Evolutionary conservation across 2,329 filamentous ascomycete species (phyloP), one percentile per base, ranked within the genome.

Genomic region (Fusarium graminum): DNA sequence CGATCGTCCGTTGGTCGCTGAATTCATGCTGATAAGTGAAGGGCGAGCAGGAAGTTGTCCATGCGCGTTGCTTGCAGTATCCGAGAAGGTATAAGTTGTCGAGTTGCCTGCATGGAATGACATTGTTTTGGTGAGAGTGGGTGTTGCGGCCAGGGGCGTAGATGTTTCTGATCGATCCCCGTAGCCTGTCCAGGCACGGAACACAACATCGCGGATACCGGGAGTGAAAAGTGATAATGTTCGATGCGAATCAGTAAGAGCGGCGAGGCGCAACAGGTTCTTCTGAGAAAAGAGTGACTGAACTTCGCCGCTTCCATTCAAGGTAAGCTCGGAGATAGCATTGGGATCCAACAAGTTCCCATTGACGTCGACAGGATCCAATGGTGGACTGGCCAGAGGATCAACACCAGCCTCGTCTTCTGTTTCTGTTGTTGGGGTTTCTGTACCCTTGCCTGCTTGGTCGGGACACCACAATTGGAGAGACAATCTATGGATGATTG

Each of bases 221-320:
- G 94, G 93, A 2, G 94, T 97, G 75, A 97, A 97, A 1, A 98
- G 82, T 6, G 94, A 97, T 32, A 98, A 80, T 0, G 95, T 98
- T 45, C 92, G 89, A 72, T 98, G 93, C 4, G 93, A 97, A 73
- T 97, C 91, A 6, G 88, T 93, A 57, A 99, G 82, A 1, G 92
- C 88, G 25, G 91, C 92, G 13, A 99, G 83, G 49, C 92, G 90
- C 25, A 97, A 80, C 36, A 98, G 82, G 72, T 97, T 98, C 84
- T 97, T 97, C 74, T 97, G 93, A 0, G 94, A 98, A 76, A 99
- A 98, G 7, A 97, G 85, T 0, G 93, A 93, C 76, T 97, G 93
- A 19, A 91, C 88, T 74, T 97, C 94, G 6, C 90, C 88, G 11
- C 90, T 88, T 17, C 90, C 89, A 67, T 97, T 92, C 10, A 97